Base-by-base conservation (phyloP, 441 rosid genomes). In the Adansonia rubrostipa region DNA sequence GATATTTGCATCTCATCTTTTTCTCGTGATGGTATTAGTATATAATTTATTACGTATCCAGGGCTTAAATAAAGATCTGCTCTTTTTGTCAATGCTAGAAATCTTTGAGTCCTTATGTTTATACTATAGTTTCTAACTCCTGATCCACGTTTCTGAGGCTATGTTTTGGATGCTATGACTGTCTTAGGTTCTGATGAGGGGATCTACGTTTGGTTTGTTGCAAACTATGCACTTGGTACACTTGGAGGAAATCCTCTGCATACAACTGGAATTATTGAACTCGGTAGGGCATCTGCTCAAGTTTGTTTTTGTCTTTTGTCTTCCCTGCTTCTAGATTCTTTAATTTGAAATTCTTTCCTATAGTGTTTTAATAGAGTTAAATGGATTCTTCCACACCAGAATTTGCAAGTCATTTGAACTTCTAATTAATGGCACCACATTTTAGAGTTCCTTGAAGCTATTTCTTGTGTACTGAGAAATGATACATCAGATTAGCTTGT, bases 271-370 rank as follows among this genome's bases (percentile, higher is more conserved):
- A 93, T 95, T 79, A 85, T 92, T 74, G 99, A 92, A 86, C 98
- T 93, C 47, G 99, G 98, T 3, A 98, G 98, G 33, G 98, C 99
- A 80, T 93, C 99, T 71, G 89, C 92, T 53, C 98, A 95, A 96
- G 97, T 93, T 82, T 76, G 64, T 42, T 75, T 44, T 36, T 20
- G 8, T 54, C 48, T 7, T n/a, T 15, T 9, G 13, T 75, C 61
- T 65, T 48, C 51, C 42, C 48, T 51, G 50, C 71, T 45, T 61
- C 58, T 47, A 15, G 47, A 45, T 62, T 19, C 69, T 63, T 48
- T 73, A 65, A 56, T n/a, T 63, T 44, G 48, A 17, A 44, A 44
- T 62, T 40, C 17, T 73, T 56, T 40, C 15, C 36, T 60, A 10
- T 36, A 5, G 28, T 73, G 17, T 44, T 57, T 57, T 6, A 20